phyloP scores from a whole-genome alignment of 495 filamentous ascomycete species.

The Cercophora samala region DNA sequence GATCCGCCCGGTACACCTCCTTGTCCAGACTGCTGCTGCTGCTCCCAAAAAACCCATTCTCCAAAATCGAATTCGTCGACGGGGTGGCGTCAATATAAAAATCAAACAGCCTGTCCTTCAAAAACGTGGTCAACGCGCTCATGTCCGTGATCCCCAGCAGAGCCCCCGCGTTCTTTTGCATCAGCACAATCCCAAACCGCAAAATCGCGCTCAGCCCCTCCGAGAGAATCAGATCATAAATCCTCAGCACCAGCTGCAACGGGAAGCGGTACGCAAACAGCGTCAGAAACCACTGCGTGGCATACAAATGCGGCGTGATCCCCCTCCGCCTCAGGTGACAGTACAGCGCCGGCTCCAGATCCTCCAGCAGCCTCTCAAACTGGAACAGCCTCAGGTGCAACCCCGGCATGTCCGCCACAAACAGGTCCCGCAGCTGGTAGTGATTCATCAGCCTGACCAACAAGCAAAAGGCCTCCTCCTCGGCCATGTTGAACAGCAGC shows the following conservation, averaged over 20 bases:
- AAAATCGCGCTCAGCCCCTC: constrained; percentile 91
- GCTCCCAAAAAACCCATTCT: constrained; percentile 96
- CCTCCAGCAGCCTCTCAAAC: constrained; percentile 91
- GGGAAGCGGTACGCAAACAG: constrained; percentile 99
- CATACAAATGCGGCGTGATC: constrained; percentile 88
- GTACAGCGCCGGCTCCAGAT: constrained; percentile 88
- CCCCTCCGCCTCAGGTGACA: constrained; percentile 88
- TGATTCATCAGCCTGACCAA: constrained; percentile 95
- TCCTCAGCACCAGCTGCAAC: constrained; percentile 88
- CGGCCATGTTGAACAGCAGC: constrained; percentile 97
- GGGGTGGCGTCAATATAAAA: constrained; percentile 93
- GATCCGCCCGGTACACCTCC: constrained; percentile 90
- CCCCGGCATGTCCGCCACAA: constrained; percentile 93
- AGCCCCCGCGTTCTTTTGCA: constrained; percentile 82
- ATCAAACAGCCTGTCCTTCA: constrained; percentile 93
- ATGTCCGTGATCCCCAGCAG: constrained; percentile 91
- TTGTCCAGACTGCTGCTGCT: constrained; percentile 80
- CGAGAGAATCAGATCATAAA: constrained; percentile 94
- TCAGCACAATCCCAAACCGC: constrained; percentile 89
- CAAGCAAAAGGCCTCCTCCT: constrained; percentile 93
- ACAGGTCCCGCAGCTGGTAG: constrained; percentile 88
- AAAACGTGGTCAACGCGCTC: constrained; percentile 74
- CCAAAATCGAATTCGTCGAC: constrained; percentile 79
- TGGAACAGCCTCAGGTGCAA: constrained; percentile 91
- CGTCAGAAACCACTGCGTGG: constrained; percentile 98